A percentile compares a stretch with the other conserved stretches of the same genome.
phyloP scores from a whole-genome alignment of 1,139 yeast species.

The Debaryomyces robertsiae region DNA sequence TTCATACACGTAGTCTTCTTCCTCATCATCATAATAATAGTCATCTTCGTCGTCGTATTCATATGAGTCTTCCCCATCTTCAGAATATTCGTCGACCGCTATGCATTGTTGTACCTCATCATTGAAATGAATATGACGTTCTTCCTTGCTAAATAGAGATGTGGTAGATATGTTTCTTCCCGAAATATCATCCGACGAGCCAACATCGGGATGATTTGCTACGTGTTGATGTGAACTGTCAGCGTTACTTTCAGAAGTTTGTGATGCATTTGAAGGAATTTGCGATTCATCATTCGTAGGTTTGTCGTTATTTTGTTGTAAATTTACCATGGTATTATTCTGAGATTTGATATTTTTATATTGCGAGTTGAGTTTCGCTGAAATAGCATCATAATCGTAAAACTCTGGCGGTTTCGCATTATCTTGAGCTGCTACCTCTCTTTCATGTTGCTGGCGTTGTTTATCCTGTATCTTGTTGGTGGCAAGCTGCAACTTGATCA shows the following conservation, averaged over 20 bases:
- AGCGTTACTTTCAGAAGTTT: not conserved
- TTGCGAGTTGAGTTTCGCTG: constrained; percentile 63
- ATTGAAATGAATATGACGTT: constrained; percentile 83
- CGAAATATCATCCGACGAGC: not conserved
- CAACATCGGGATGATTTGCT: not conserved
- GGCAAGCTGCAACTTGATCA: constrained; percentile 49
- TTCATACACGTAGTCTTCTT: constrained; percentile 20
- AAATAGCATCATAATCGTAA: constrained; percentile 59
- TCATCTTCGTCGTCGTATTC: constrained; percentile 20
- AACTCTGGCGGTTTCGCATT: constrained; percentile 40
- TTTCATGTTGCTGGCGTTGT: constrained; percentile 26
- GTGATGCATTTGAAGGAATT: not conserved
- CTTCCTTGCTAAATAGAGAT: constrained; percentile 23
- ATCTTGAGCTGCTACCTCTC: constrained; percentile 23
- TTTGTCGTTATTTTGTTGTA: constrained; percentile 9
- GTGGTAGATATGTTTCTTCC: constrained; percentile 2
- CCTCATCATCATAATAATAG: constrained; percentile 20
- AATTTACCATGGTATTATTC: constrained; percentile 19
- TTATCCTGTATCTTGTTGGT: constrained; percentile 37
- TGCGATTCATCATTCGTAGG: constrained; percentile 1
- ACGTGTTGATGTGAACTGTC: not conserved
- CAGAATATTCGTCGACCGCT: constrained; percentile 54
- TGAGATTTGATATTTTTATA: constrained; percentile 31
- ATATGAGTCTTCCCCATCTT: constrained; percentile 35
- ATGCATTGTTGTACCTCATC: constrained; percentile 93